A percentile compares a stretch with the other conserved stretches of the same genome.
phyloP scores from a whole-genome alignment of 1,284 basidiomycete genomes.

The Agaricales sp. region DNA sequence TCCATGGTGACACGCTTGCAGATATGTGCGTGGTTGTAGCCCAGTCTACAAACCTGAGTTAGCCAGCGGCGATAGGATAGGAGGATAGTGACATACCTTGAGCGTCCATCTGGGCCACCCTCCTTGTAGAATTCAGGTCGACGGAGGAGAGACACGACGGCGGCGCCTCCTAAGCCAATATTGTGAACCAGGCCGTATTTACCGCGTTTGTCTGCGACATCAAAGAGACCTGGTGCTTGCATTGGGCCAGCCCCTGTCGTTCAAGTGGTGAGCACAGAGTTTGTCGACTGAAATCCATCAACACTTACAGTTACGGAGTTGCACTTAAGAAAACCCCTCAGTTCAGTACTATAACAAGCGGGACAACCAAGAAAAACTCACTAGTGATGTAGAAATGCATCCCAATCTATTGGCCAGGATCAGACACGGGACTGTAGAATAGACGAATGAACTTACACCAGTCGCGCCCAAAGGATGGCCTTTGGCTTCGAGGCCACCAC shows the following conservation, averaged over 20 bases:
- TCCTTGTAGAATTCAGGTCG: conserved; percentile 63
- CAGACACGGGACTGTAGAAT: too few species aligned
- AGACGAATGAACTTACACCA: too few species aligned
- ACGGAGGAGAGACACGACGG: conserved; percentile 64
- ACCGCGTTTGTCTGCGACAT: conserved; percentile 50
- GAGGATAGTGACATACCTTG: conserved; percentile 31
- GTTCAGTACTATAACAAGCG: conserved; percentile 6
- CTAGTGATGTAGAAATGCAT: conserved; percentile 86
- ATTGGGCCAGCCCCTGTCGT: conserved; percentile 66
- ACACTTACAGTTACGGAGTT: conserved; percentile 56
- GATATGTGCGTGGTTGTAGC: conserved; percentile 72
- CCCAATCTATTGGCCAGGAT: too few species aligned
- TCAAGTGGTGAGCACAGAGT: conserved; percentile 4
- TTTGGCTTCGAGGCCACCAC: conserved; percentile 80
- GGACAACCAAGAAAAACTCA: conserved; percentile 24
- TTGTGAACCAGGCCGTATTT: conserved; percentile 81
- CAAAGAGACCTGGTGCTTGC: conserved; percentile 68
- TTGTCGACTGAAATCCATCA: too few species aligned
- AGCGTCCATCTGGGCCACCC: conserved; percentile 53
- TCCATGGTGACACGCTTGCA: conserved; percentile 47
- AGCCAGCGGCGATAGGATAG: conserved; percentile 3
- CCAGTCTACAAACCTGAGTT: conserved; percentile 35
- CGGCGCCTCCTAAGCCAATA: conserved; percentile 72
- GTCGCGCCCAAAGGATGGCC: conserved; percentile 82
- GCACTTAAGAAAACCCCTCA: conserved; percentile 34